Evolutionary conservation across 192 early-diverging fungal species (phyloP).

Genomic region (Mortierella claussenii): DNA sequence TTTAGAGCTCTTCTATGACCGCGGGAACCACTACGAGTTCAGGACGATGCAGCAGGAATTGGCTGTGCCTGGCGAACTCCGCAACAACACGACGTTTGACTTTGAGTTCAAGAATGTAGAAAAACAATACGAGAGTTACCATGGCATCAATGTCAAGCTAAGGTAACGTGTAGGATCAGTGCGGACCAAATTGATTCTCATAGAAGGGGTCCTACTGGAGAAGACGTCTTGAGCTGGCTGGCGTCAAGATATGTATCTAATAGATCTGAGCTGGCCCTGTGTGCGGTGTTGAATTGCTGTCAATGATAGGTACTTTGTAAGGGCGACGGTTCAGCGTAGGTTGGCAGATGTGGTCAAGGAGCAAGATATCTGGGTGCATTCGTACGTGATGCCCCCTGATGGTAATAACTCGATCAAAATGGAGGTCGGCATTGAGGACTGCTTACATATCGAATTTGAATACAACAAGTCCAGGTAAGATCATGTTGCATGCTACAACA

Average conservation of each 20-base stretch:
- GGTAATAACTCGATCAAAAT: constrained; percentile 96
- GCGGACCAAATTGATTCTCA: too few relatives aligned
- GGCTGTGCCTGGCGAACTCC: constrained; percentile 93
- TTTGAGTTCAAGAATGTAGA: constrained; percentile 99
- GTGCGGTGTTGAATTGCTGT: too few relatives aligned
- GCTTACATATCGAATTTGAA: constrained; percentile 99
- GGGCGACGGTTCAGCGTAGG: constrained; percentile 89
- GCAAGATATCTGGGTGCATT: constrained; percentile 99
- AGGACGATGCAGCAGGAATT: constrained; percentile 92
- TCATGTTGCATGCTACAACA: too few relatives aligned
- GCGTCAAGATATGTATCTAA: not conserved
- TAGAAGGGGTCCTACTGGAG: not conserved
- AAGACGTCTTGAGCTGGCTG: too few relatives aligned
- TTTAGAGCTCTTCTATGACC: constrained; percentile 93
- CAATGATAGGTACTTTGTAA: constrained; percentile 94
- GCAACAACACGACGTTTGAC: constrained; percentile 79
- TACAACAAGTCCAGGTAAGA: constrained; percentile 96
- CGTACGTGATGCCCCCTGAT: constrained; percentile 93
- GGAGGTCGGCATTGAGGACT: constrained; percentile 99
- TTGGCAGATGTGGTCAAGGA: constrained; percentile 88
- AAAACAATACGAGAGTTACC: constrained; percentile 98
- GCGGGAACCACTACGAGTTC: constrained; percentile 97
- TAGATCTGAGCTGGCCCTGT: not conserved
- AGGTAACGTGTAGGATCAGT: too few relatives aligned
- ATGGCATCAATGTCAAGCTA: constrained; percentile 98